A percentile compares a stretch with the other conserved stretches of the same genome.
These are phyloP conservation scores for Trypanosoma lewisi DNA, from an alignment of 208 protist species.

Conservation along the genomic window DNA sequence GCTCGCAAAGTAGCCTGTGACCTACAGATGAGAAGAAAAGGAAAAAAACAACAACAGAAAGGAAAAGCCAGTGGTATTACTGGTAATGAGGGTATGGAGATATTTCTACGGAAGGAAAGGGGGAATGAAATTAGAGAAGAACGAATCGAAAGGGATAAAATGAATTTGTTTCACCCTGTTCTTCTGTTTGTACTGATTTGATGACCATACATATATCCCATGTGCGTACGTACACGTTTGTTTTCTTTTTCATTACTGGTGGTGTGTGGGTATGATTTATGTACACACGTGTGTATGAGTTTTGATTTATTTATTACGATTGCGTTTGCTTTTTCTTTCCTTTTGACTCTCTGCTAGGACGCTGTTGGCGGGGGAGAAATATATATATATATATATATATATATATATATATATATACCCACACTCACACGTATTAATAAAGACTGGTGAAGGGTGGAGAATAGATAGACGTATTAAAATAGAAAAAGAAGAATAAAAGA, in stretches of 20 bases:
- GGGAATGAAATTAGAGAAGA: constrained; percentile 14
- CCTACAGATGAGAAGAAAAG: neutral
- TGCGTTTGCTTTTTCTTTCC: no score
- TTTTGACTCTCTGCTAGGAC: no score
- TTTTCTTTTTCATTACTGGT: no score
- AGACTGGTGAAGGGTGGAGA: neutral
- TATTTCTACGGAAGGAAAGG: neutral
- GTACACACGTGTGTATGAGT: neutral
- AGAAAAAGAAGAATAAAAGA: neutral
- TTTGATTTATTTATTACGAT: neutral
- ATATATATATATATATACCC: no score
- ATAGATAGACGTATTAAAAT: neutral
- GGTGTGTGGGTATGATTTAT: neutral
- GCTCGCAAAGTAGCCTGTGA: constrained; percentile 1
- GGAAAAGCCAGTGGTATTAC: no score
- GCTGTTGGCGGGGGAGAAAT: no score
- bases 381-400: no score
- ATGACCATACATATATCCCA: no score
- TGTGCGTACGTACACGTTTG: no score
- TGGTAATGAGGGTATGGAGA: no score
- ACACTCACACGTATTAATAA: neutral
- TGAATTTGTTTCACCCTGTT: neutral
- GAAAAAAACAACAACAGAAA: constrained; percentile 16
- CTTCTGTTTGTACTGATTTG: neutral
- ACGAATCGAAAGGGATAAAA: neutral